Conservation (phyloP, 345 rosid genomes). For the Eucalyptus marginata region DNA sequence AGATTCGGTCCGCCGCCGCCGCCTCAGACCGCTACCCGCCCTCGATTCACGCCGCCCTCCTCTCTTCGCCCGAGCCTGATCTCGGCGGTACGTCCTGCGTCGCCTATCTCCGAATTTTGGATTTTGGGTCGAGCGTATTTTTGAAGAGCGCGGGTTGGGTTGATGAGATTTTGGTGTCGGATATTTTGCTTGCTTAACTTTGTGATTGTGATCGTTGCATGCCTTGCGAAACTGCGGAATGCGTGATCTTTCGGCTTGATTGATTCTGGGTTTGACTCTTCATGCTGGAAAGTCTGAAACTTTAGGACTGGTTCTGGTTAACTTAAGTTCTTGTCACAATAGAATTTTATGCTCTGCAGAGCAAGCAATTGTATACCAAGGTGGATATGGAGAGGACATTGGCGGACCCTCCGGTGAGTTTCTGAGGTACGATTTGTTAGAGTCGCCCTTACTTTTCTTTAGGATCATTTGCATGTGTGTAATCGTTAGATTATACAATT, state of each 20-base stretch:
- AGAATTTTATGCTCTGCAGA: constrained; percentile 23
- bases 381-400: constrained; percentile 42
- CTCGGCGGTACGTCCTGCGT: constrained; percentile 23
- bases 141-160: not conserved
- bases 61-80: constrained; percentile 54
- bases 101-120: not conserved
- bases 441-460: not conserved
- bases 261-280: not conserved
- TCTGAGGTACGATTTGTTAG: not conserved
- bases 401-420: constrained; percentile 16
- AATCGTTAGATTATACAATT: not conserved
- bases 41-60: constrained; percentile 56
- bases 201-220: not conserved
- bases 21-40: constrained; percentile 55
- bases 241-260: not conserved
- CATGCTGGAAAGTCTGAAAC: not conserved
- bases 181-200: not conserved
- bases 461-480: not conserved
- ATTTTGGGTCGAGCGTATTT: not conserved
- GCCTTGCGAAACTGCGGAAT: not conserved
- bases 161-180: not conserved
- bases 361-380: constrained; percentile 45
- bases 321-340: not conserved
- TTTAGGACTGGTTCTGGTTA: not conserved
- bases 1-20: constrained; percentile 69